Base-by-base conservation (phyloP, 2,329 filamentous ascomycete genomes). In the Metarhizium guizhouense region DNA sequence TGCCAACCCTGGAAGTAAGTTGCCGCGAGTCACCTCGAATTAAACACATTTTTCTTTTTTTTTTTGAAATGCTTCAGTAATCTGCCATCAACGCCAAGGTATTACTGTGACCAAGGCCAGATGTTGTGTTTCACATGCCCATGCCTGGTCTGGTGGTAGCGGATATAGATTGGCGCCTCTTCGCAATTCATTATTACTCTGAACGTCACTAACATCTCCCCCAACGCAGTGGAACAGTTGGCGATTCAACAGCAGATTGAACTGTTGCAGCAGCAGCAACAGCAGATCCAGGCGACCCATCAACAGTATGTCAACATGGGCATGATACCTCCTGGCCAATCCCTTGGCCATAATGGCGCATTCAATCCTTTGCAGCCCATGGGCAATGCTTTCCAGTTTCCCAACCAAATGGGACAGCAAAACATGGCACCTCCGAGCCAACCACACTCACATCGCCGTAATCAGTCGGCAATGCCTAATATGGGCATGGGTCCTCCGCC, bases 301-400 rank as follows among this genome's bases (percentile, higher is more conserved):
- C 92, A 96, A 75, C 93, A 97, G 75, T 96, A 96, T 78, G 87
- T 96, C 67, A 96, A 94, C 72, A 92, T 96, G 88, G 90, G 90
- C 71, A 91, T 97, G 82, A 86, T 97, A 66, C 87, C 88, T 63
- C 87, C 89, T 54, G 87, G 88, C 66, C 93, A 96, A 75, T 64
- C 71, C 61, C 78, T 96, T 57, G 84, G 83, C 63, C 83, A 84
- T 59, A 85, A 84, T 62, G 81, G 80, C 65, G 78, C 78, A 59
- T 94, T 89, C 78, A 87, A 86, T 75, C 86, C 86, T 67, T 77
- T 92, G 72, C 91, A 93, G 75, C 82, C 83, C 71, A 87, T 96
- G 80, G 78, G 84, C 64, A 90, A 88, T 70, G 85, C 86, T 64
- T 97, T 95, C 73, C 93, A 96, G 69, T 96, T 96, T 69, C 88